phyloP scores from a whole-genome alignment of 2,329 filamentous ascomycete genomes.

The Chrysosphaeria jannelii region DNA sequence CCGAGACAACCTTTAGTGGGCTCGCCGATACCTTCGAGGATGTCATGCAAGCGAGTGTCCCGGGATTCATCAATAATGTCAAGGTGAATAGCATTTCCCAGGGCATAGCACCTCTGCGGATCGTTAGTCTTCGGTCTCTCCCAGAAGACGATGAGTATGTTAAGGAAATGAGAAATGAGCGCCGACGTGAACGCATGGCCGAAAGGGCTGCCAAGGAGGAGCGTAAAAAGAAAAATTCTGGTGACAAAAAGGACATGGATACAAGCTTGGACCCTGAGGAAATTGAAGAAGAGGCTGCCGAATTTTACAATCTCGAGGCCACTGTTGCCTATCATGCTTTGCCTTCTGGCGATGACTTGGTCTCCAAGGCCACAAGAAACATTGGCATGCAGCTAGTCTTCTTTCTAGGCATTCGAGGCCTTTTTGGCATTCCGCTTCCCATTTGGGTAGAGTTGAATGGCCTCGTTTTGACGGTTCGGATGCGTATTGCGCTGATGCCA shows the following conservation, averaged over 20 bases:
- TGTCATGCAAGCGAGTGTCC: conserved; percentile 88
- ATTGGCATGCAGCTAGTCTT: conserved; percentile 96
- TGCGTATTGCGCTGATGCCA: conserved; percentile 62
- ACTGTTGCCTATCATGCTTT: conserved; percentile 77
- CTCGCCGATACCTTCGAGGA: conserved; percentile 86
- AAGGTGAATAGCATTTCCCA: conserved; percentile 87
- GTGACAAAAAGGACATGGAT: conserved; percentile 56
- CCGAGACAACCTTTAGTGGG: conserved; percentile 77
- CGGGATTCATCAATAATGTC: conserved; percentile 74
- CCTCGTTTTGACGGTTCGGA: conserved; percentile 61
- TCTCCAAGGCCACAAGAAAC: conserved; percentile 64
- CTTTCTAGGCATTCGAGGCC: conserved; percentile 64
- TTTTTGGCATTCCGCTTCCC: conserved; percentile 68
- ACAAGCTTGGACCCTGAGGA: conserved; percentile 64
- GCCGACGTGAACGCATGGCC: too few relatives aligned
- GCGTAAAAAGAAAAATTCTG: conserved; percentile 48
- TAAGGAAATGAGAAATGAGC: too few relatives aligned
- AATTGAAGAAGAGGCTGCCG: conserved; percentile 73
- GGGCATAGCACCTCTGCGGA: conserved; percentile 66
- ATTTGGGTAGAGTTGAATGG: conserved; percentile 73
- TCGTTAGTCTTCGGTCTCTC: conserved; percentile 62
- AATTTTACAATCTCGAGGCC: conserved; percentile 78
- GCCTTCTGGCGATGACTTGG: conserved; percentile 36
- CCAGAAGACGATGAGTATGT: conserved; percentile 56
- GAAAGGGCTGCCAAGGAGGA: conserved; percentile 58